Evolutionary conservation across 148 eudicot genomes (phyloP), one percentile per base, ranked within the genome.

Genomic region (Fagopyrum homotropicum): DNA sequence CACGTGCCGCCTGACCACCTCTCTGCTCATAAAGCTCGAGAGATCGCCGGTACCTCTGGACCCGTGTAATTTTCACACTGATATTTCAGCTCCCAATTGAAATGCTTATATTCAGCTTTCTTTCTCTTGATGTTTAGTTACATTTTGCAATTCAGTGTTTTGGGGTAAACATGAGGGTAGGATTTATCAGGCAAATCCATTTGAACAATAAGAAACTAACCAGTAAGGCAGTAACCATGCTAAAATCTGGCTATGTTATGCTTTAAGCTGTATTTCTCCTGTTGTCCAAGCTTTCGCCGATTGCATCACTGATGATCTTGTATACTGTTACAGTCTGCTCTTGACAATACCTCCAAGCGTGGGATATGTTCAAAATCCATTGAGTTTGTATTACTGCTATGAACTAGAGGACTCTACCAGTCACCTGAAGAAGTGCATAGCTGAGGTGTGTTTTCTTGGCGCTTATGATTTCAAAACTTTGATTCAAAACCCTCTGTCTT

Each of bases 281-380:
- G 17, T 55, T 16, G 22, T 15, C 59, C 59, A n/a, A 16, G 19
- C 4, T 4, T 55, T 17, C 61, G 9, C 4, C 16, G 26, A 56
- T 17, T 60, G 69, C 2, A 29, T 61, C 14, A 4, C 30, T 64
- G 69, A 64, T 64, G 69, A n/a, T 14, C 45, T 12, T 64, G 69
- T 35, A 35, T 66, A 9, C 30, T 72, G 52, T 74, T 82, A 76
- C 95, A 91, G 97, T 48, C 88, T 79, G 76, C 87, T 94, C 17
- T 84, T 94, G 85, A 91, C 98, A 26, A 87, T 94, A 74, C 97
- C 98, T 73, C 86, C 96, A 72, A 94, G 97, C 76, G 93, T 91
- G 75, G 98, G 98, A 74, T 94, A 94, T 83, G 92, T 81, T 49
- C 93, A 94, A 79, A 94, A 91, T 82, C 98, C 98, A 35, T 79